phyloP scores from a whole-genome alignment of 2,329 filamentous ascomycete genomes.

The Acarospora socialis region DNA sequence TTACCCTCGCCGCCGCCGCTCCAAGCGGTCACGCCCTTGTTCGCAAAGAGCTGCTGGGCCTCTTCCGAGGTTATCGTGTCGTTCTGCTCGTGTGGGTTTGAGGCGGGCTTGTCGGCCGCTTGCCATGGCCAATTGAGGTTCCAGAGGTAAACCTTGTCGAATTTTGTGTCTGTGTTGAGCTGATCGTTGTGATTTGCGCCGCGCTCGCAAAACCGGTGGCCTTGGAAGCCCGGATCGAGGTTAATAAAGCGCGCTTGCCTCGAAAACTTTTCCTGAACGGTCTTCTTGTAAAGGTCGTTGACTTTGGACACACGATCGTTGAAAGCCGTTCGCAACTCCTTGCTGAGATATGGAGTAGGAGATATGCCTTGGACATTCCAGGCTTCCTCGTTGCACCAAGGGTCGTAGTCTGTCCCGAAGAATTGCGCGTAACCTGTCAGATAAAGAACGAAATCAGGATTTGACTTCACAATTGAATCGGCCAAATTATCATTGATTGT shows the following conservation, averaged over 20 bases:
- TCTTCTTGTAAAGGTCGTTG: conserved; percentile 7
- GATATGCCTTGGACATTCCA: too few relatives aligned
- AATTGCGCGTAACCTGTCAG: conserved; percentile 9
- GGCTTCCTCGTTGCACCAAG: conserved; percentile 5
- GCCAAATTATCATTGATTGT: conserved; percentile 2
- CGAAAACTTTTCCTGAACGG: neutral
- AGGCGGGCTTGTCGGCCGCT: neutral
- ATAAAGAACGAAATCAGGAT: conserved; percentile 6
- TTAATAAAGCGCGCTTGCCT: conserved; percentile 1
- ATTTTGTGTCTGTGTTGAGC: neutral
- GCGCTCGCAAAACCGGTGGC: conserved; percentile 3
- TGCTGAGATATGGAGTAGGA: conserved; percentile 4
- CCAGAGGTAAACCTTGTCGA: conserved; percentile 1
- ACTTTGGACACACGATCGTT: conserved; percentile 4
- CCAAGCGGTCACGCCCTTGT: neutral
- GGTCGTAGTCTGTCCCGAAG: conserved; percentile 5
- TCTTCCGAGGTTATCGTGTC: neutral
- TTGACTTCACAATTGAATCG: neutral
- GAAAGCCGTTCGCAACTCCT: conserved; percentile 4
- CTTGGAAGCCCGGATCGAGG: conserved; percentile 2
- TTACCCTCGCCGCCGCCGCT: neutral
- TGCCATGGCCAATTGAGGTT: conserved; percentile 4
- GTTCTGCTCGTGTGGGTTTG: too few relatives aligned
- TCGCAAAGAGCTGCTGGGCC: neutral
- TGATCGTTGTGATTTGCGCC: too few relatives aligned